Percentiles rank a stretch among this genome's conserved stretches.
These are phyloP conservation scores for Daldinia sp. DNA, from an alignment of 2,329 filamentous ascomycete genomes.

Conservation along the genomic window DNA sequence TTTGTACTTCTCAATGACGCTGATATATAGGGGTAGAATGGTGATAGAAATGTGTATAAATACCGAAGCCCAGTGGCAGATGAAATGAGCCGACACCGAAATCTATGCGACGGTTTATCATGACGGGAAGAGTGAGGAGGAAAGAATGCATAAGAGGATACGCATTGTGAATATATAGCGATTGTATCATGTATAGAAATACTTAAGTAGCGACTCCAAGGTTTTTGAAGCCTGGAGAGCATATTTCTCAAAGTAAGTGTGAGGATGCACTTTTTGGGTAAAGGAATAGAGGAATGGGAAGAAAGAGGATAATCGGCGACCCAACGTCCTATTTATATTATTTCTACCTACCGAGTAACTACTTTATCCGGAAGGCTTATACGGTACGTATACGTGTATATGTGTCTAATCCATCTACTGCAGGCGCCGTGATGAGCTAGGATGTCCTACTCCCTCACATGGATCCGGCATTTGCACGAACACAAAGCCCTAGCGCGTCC, in stretches of 20 bases:
- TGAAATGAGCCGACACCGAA: not conserved
- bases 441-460: not conserved
- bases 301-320: not conserved
- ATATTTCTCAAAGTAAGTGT: not conserved
- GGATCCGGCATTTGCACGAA: not conserved
- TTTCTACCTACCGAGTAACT: not conserved
- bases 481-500: not conserved
- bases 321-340: conserved; percentile 1
- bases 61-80: not conserved
- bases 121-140: not conserved
- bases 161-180: not conserved
- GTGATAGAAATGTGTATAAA: not conserved
- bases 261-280: not conserved
- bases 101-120: not conserved
- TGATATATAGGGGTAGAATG: not conserved
- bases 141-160: not conserved
- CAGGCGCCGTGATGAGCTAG: no score
- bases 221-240: not conserved
- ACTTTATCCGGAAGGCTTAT: not conserved
- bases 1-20: not conserved
- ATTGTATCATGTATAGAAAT: not conserved
- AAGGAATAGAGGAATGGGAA: not conserved
- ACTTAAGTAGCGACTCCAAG: not conserved
- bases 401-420: not conserved
- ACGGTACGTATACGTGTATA: not conserved